Conservation (phyloP, 129 eudicot genomes). For the Ambrosia artemisiifolia region DNA sequence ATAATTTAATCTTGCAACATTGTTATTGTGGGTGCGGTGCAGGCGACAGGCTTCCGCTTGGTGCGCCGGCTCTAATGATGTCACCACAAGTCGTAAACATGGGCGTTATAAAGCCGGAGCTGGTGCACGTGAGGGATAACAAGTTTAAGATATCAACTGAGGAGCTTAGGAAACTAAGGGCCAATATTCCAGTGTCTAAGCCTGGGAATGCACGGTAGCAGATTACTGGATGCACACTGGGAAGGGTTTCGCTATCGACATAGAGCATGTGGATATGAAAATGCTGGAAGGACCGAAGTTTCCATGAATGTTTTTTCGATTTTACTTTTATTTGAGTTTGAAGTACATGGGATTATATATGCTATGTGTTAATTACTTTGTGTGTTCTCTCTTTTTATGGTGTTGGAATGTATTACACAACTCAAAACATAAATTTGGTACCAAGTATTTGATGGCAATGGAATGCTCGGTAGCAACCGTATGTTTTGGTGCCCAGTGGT, state of each 20-base stretch:
- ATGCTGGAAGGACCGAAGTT: constrained; percentile 22
- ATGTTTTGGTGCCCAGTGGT: no score
- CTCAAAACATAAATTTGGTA: no score
- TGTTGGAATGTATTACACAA: no score
- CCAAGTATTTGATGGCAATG: no score
- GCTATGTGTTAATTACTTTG: not conserved
- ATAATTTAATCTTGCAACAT: no score
- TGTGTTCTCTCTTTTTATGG: no score
- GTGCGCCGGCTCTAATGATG: constrained; percentile 92
- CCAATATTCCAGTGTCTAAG: constrained; percentile 42
- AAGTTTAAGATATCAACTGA: constrained; percentile 48
- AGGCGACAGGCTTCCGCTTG: constrained; percentile 85
- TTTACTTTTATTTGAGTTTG: not conserved
- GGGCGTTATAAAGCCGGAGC: constrained; percentile 45
- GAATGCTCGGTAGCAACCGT: no score
- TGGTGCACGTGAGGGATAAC: constrained; percentile 55
- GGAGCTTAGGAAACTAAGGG: constrained; percentile 39
- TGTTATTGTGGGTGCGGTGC: not conserved
- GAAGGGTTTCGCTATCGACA: constrained; percentile 70
- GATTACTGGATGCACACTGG: constrained; percentile 75
- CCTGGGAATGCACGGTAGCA: constrained; percentile 38
- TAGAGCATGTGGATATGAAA: constrained; percentile 29
- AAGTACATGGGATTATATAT: not conserved
- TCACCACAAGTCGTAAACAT: constrained; percentile 65
- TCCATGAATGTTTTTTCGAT: constrained; percentile 21